These are phyloP conservation scores for Trichoderma sp. DNA, from an alignment of 2,329 filamentous ascomycete species.

Conservation along the genomic window DNA sequence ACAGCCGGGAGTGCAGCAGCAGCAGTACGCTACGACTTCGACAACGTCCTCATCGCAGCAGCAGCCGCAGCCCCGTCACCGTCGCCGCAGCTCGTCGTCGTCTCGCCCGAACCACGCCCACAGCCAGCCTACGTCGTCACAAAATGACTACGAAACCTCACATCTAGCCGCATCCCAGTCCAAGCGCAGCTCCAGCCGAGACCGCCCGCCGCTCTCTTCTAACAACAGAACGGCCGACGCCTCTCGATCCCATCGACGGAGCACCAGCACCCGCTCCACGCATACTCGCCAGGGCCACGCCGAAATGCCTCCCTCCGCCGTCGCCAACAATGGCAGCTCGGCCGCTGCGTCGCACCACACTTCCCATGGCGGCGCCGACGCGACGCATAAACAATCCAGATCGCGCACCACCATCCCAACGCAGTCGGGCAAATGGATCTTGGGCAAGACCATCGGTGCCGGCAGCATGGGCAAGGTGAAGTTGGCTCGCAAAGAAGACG, in stretches of 20 bases:
- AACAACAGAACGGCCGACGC: slow-evolving; percentile 50
- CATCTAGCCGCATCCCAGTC: slow-evolving; percentile 64
- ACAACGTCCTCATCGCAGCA: slow-evolving; percentile 30
- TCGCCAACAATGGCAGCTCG: slow-evolving; percentile 57
- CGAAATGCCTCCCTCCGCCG: slow-evolving; percentile 57
- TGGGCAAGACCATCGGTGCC: slow-evolving; percentile 95
- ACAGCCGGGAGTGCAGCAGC: slow-evolving; percentile 20
- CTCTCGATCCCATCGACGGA: slow-evolving; percentile 49
- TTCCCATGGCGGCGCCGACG: slow-evolving; percentile 44
- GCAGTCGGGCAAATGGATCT: slow-evolving; percentile 87
- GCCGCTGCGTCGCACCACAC: slow-evolving; percentile 54
- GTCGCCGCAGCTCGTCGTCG: slow-evolving; percentile 47
- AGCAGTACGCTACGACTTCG: slow-evolving; percentile 13
- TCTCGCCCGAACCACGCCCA: slow-evolving; percentile 43
- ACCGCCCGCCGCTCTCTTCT: slow-evolving; percentile 51
- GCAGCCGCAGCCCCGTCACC: slow-evolving; percentile 41
- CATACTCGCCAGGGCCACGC: slow-evolving; percentile 42
- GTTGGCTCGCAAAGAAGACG: slow-evolving; percentile 86
- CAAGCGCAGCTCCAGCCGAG: slow-evolving; percentile 68
- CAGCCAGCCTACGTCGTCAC: slow-evolving; percentile 46
- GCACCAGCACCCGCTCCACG: slow-evolving; percentile 57
- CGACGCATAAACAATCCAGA: slow-evolving; percentile 54
- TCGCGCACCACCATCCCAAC: slow-evolving; percentile 84
- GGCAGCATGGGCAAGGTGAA: slow-evolving; percentile 99
- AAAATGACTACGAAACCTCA: slow-evolving; percentile 74